A percentile compares a stretch with the other conserved stretches of the same genome.
Conservation (phyloP, 768 basidiomycete species). For the Auriscalpium orientale region DNA sequence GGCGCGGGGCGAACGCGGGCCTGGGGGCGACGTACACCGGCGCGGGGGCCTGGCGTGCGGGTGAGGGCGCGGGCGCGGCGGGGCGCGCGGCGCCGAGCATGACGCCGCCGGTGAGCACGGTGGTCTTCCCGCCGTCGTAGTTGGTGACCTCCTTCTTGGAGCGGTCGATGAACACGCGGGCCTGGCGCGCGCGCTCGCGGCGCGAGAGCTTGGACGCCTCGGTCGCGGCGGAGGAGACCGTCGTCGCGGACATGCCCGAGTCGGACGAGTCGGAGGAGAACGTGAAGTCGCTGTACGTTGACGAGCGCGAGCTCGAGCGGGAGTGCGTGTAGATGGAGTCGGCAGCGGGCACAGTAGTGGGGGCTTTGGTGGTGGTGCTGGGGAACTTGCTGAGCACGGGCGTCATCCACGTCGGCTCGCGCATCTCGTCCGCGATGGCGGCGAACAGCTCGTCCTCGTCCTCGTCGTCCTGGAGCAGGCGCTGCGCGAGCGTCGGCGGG, state of each 20-base stretch:
- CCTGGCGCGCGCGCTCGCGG: slow-evolving; percentile 61
- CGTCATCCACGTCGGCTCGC: slow-evolving; percentile 60
- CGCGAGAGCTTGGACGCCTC: slow-evolving; percentile 46
- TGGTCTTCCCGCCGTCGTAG: slow-evolving; percentile 84
- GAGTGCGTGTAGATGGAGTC: slow-evolving; percentile 50
- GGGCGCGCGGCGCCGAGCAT: slow-evolving; percentile 54
- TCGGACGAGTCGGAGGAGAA: slow-evolving; percentile 45
- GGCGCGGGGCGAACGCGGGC: background rate
- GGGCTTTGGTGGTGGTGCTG: slow-evolving; percentile 22
- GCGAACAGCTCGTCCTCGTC: slow-evolving; percentile 69
- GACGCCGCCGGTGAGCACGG: slow-evolving; percentile 79
- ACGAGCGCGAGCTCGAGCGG: slow-evolving; percentile 51
- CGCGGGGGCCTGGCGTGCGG: slow-evolving; percentile 29
- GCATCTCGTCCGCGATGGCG: slow-evolving; percentile 66
- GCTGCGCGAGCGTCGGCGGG: slow-evolving; percentile 53
- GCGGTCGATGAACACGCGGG: slow-evolving; percentile 65
- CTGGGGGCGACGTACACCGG: slow-evolving; percentile 17
- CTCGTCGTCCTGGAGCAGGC: slow-evolving; percentile 61
- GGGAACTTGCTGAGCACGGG: slow-evolving; percentile 59
- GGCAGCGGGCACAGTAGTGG: slow-evolving; percentile 47
- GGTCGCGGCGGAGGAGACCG: slow-evolving; percentile 32
- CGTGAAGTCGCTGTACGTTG: slow-evolving; percentile 66
- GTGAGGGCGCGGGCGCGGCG: slow-evolving; percentile 16
- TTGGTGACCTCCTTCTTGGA: slow-evolving; percentile 75
- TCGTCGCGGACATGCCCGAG: slow-evolving; percentile 33